Evolutionary conservation across 192 early-diverging fungal species (phyloP).

Genomic region (Mortierella antarctica): DNA sequence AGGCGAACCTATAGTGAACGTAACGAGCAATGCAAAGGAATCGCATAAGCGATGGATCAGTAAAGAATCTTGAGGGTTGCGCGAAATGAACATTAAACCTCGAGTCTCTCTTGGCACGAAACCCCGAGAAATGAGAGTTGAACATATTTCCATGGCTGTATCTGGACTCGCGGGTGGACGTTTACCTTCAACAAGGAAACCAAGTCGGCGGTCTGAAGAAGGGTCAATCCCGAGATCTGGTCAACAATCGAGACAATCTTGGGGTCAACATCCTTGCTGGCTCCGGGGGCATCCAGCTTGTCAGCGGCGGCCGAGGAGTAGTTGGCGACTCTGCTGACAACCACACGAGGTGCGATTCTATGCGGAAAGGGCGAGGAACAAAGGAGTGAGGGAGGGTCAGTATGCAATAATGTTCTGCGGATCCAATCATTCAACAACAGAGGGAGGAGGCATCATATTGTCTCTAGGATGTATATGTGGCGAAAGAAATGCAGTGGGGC

Average conservation of each 20-base stretch:
- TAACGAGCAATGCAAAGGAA: background rate
- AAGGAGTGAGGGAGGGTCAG: background rate
- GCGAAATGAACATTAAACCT: background rate
- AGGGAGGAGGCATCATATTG: background rate
- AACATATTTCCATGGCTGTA: background rate
- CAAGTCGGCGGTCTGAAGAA: constrained; percentile 93
- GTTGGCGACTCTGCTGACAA: constrained; percentile 49
- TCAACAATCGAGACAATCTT: constrained; percentile 90
- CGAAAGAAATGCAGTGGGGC: background rate
- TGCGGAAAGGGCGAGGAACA: background rate
- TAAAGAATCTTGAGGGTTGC: too few species aligned
- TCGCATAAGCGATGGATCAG: background rate
- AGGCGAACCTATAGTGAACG: constrained; percentile 69
- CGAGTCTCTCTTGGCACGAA: too few species aligned
- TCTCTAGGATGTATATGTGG: background rate
- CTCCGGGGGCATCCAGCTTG: constrained; percentile 73
- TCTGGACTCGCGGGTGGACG: background rate
- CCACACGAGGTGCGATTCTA: constrained; percentile 48
- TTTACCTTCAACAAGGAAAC: constrained; percentile 89
- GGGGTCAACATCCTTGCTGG: constrained; percentile 63
- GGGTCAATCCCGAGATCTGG: constrained; percentile 88
- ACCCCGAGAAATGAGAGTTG: background rate
- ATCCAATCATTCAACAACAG: background rate
- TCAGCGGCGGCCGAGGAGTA: constrained; percentile 49
- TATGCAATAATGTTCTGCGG: background rate